Evolutionary conservation across 2,329 filamentous ascomycete genomes (phyloP), one percentile per base, ranked within the genome.

Genomic region (Zymoseptoria crescenta): DNA sequence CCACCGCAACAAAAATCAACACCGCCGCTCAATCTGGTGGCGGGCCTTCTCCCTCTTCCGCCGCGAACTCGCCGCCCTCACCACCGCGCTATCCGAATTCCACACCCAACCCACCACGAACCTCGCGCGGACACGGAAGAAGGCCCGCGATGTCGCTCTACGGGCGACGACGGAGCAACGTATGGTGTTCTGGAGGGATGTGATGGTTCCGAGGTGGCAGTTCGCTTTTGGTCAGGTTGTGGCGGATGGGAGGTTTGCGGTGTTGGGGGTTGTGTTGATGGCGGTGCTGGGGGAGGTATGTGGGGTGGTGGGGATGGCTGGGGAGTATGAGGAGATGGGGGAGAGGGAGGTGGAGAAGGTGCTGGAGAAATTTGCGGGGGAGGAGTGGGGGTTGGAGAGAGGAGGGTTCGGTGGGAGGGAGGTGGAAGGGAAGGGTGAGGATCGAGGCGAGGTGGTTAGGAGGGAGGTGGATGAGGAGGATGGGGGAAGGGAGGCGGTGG

Each of bases 1-100:
- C 74, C 86, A 90, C 72, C 89, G 91, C 68, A 94, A 96, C 78
- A 87, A 86, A 70, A 97, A 96, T 76, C 93, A 97, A 76, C 93
- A 97, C 74, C 86, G 86, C 57, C 80, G 82, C 62, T 83, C 86
- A 29, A 83, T 85, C 70, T 99, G 93, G 93, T 97, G 89, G 84
- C 83, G 85, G 67, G 79, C 78, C 68, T 84, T 96, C 62, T 81
- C 81, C 56, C 81, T 87, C 64, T 80, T 96, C 64, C 85, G 89
- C 41, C 87, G 89, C 52, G 80, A 85, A 58, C 72, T 87, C 8
- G 75, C 76, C 8, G 80, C 81, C 57, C 75, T 96, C 2, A 67
- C 80, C 1, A 59, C 62, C 1, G 71, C 68, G 8, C 55, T 70
- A 27, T 56, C 59, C n/a, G 58, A 64, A 8, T 65, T 71, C 10